Base-by-base conservation (phyloP, 208 protist genomes). In the Leishmania martiniquensis region DNA sequence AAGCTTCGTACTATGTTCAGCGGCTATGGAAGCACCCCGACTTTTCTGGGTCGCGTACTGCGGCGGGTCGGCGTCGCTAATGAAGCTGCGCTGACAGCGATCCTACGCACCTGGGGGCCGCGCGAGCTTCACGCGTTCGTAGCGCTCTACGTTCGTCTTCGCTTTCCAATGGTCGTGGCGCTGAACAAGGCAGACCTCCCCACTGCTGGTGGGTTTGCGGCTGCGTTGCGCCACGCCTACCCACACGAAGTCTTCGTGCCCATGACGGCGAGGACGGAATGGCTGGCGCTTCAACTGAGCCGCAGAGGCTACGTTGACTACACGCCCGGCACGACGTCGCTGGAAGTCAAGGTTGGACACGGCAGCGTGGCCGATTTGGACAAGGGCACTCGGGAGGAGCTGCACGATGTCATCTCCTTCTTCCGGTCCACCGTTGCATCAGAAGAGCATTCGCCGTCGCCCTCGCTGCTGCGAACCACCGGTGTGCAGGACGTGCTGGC, bases 111-210 rank as follows among this genome's bases (percentile, higher is more conserved):
- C 17, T 98, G 92, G 92, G 88, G 87, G 5, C 82, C 94, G 32
- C 22, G 17, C 55, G 90, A 97, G 81, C 82, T 99, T 25, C 97
- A 99, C 80, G 76, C 67, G n/a, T 83, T 99, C 65, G 94, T 98
- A 47, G 96, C 94, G 5, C 75, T 95, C 20, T 99, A 97, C 85
- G 87, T 98, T 57, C 91, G 85, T 20, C 65, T 94, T 44, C 92
- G 97, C 42, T 99, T 98, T 74, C 96, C 96, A 9, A 94, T 98
- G 77, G 87, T 98, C 9, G 77, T 98, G 32, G 95, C 95, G 47
- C 86, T 98, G 42, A 99, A 99, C 85, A 99, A 99, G 88, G 83
- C 85, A 9, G 97, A 99, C 81, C 59, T 95, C 42, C 81, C 87
- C 17, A 75, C 87, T 49, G 91, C 93, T 29, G 66, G 45, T 49